Conservation (phyloP, 2,329 filamentous ascomycete species). For the Beauveria bassiana region DNA sequence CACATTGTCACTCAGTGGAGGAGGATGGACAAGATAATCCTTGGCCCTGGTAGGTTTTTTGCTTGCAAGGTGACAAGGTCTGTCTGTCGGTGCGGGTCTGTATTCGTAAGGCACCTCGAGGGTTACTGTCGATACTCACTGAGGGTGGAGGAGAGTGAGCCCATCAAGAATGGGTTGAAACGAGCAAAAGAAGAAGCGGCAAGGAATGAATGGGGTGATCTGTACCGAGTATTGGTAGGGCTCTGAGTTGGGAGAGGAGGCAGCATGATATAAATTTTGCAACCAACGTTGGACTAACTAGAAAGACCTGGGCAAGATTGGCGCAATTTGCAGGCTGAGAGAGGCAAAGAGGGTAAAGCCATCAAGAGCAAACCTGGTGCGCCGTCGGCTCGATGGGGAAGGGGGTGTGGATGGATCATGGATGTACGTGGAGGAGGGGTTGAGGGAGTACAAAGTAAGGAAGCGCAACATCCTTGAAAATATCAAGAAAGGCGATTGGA, state of each 20-base stretch:
- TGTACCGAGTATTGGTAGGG: background rate
- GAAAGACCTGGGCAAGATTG: conserved; percentile 4
- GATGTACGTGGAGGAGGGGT: background rate
- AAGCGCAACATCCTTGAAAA: background rate
- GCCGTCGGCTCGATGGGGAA: background rate
- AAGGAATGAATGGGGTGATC: conserved; percentile 7
- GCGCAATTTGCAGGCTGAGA: conserved; percentile 12
- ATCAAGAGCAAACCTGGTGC: conserved; percentile 7
- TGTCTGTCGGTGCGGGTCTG: conserved; percentile 9
- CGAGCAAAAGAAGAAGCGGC: background rate
- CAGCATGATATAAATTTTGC: conserved; percentile 6
- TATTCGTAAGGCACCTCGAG: background rate
- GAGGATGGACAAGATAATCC: conserved; percentile 7
- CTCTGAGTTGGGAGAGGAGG: background rate
- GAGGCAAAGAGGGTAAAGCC: conserved; percentile 7
- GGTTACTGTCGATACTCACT: background rate
- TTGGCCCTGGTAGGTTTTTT: background rate
- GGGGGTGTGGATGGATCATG: background rate
- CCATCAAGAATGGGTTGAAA: background rate
- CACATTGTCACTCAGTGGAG: conserved; percentile 12
- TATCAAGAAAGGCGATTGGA: background rate
- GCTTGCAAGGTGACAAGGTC: background rate
- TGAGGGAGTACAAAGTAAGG: background rate
- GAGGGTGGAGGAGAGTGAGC: background rate
- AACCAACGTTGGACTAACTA: background rate